phyloP scores from a whole-genome alignment of 2,329 filamentous ascomycete genomes.

The Penicillium expansum region DNA sequence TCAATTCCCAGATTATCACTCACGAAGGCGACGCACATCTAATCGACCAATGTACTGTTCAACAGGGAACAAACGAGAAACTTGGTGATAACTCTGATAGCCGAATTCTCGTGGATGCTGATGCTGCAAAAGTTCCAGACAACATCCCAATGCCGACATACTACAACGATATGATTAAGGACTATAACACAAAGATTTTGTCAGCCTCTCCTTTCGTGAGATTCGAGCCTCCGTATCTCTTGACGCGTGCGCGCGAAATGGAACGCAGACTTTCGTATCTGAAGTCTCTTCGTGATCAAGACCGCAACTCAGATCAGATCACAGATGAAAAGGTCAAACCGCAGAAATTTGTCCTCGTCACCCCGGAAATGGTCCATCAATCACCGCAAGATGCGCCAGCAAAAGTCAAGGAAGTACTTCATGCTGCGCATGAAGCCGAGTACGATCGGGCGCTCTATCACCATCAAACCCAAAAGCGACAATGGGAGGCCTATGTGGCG shows the following conservation, averaged over 20 bases:
- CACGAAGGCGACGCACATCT: slow-evolving; percentile 2
- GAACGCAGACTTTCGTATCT: slow-evolving; percentile 80
- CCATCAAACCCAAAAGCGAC: slow-evolving; percentile 88
- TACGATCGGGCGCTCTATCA: slow-evolving; percentile 93
- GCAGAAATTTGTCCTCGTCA: slow-evolving; percentile 83
- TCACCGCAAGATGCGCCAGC: slow-evolving; percentile 75
- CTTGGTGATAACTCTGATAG: slow-evolving; percentile 18
- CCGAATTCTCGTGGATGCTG: slow-evolving; percentile 13
- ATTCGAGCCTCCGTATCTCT: slow-evolving; percentile 87
- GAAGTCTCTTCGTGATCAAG: slow-evolving; percentile 76
- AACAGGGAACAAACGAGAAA: slow-evolving; percentile 19
- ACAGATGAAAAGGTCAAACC: slow-evolving; percentile 62
- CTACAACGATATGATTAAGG: slow-evolving; percentile 91
- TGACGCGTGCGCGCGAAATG: slow-evolving; percentile 88
- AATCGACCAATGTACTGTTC: slow-evolving; percentile 3
- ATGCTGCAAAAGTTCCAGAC: slow-evolving; percentile 60
- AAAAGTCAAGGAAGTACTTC: slow-evolving; percentile 88
- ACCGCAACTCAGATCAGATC: slow-evolving; percentile 40
- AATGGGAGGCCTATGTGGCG: slow-evolving; percentile 94
- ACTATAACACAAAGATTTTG: slow-evolving; percentile 87
- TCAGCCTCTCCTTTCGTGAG: slow-evolving; percentile 96
- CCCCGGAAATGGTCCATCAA: slow-evolving; percentile 90
- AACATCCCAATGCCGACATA: slow-evolving; percentile 84
- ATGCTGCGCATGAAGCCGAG: slow-evolving; percentile 92
- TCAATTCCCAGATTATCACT: neutral